These are phyloP conservation scores for Orbilia blumenaviensis DNA, from an alignment of 2,329 filamentous ascomycete species.

Conservation along the genomic window DNA sequence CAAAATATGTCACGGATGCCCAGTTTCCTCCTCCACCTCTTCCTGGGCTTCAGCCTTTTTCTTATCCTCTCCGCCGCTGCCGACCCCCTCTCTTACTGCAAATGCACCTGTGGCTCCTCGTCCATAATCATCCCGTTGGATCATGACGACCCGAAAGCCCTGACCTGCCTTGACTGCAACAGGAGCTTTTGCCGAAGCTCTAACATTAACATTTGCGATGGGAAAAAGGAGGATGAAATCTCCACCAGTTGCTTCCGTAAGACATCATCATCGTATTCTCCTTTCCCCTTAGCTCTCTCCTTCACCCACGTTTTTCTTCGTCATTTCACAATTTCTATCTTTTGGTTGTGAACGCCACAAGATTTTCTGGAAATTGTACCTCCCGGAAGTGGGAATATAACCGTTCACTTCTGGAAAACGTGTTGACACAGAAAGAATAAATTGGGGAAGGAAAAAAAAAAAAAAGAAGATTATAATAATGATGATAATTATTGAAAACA, in stretches of 20 bases:
- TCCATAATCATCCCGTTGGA: slow-evolving; percentile 74
- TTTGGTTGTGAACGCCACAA: neutral
- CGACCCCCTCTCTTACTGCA: slow-evolving; percentile 67
- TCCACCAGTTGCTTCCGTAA: slow-evolving; percentile 73
- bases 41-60: slow-evolving; percentile 30
- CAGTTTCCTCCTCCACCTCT: slow-evolving; percentile 42
- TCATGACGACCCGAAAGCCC: slow-evolving; percentile 61
- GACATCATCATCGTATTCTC: slow-evolving; percentile 56
- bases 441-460: too few species aligned
- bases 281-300: neutral
- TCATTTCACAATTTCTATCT: neutral
- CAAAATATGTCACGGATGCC: slow-evolving; percentile 29
- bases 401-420: neutral
- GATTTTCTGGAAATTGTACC: neutral
- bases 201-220: slow-evolving; percentile 70
- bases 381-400: neutral
- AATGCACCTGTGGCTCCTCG: slow-evolving; percentile 75
- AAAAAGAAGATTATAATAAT: neutral
- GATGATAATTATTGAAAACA: too few species aligned
- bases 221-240: slow-evolving; percentile 71
- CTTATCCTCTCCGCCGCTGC: slow-evolving; percentile 44
- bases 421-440: neutral
- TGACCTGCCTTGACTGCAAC: slow-evolving; percentile 73
- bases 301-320: neutral
- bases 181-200: slow-evolving; percentile 73